These are phyloP conservation scores for Fusarium succisae DNA, from an alignment of 2,329 filamentous ascomycete genomes.

Conservation along the genomic window DNA sequence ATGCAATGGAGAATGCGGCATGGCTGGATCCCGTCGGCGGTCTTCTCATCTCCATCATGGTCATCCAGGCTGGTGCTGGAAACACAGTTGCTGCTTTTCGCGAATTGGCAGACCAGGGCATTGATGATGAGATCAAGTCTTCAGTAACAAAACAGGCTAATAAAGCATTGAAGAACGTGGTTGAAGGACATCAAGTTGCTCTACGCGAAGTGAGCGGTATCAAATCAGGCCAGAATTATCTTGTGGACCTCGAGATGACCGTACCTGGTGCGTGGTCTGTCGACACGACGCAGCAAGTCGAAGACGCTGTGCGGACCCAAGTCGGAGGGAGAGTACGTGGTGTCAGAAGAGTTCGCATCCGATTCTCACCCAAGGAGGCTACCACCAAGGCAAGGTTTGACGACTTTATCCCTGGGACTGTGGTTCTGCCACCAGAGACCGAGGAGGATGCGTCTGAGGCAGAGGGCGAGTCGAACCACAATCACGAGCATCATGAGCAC, in stretches of 20 bases:
- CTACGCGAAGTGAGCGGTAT: conserved; percentile 85
- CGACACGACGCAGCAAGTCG: conserved; percentile 73
- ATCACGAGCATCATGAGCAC: conserved; percentile 48
- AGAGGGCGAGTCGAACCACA: conserved; percentile 44
- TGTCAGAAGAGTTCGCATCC: conserved; percentile 82
- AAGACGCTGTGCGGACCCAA: conserved; percentile 75
- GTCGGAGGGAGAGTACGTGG: conserved; percentile 83
- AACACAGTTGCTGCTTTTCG: conserved; percentile 86
- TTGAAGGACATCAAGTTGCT: conserved; percentile 68
- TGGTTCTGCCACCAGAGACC: conserved; percentile 71
- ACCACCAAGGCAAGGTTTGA: conserved; percentile 70
- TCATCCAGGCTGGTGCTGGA: conserved; percentile 86
- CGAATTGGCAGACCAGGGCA: conserved; percentile 89
- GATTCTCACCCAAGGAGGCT: conserved; percentile 79
- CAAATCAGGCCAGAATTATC: conserved; percentile 96
- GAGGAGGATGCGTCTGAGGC: conserved; percentile 51
- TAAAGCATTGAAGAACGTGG: conserved; percentile 65
- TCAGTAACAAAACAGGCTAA: conserved; percentile 74
- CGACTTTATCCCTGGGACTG: conserved; percentile 77
- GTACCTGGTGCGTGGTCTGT: conserved; percentile 83
- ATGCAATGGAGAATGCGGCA: conserved; percentile 82
- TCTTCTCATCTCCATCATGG: conserved; percentile 90
- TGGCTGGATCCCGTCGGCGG: conserved; percentile 97
- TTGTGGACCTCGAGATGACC: conserved; percentile 88
- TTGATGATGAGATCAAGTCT: conserved; percentile 83